Evolutionary conservation across 2,329 filamentous ascomycete genomes (phyloP), one percentile per base, ranked within the genome.

Genomic region (Ilyonectria mors-panacis): DNA sequence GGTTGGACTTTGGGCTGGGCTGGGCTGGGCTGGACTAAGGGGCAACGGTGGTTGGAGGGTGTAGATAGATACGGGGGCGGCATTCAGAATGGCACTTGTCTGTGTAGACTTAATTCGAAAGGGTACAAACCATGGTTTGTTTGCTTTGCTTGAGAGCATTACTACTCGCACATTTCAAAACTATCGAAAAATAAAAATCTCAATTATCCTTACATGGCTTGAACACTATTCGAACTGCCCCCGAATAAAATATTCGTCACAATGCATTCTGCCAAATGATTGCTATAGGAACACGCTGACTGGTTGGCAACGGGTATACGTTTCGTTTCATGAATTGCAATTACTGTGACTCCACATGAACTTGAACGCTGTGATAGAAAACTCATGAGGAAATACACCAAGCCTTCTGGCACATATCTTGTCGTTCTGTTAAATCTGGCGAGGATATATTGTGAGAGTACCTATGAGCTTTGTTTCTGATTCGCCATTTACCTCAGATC

Each of bases 31-130:
- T 42, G 59, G 50, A 56, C 39, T 59, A 17, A 44, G 26, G 35
- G 23, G 13, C 35, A 39, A 19, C 5, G 44, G 45, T 21, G 51
- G 23, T 23, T 37, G 39, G 26, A 53, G 42, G 44, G 12, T 47
- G 51, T 61, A 61, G 37, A 60, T 61, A 53, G 50, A 53, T 28
- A 53, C 12, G 44, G 33, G 51, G 50, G 42, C n/a, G 21, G 33
- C 48, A 45, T 66, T 44, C 63, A 61, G 63, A 53, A 66, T 66
- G 58, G 58, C 57, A 35, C 53, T 28, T 61, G 51, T 61, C 54
- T 61, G 57, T 58, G 30, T 57, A 57, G 58, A 66, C 51, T 61
- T 61, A 66, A 66, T 66, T 57, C 47, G 23, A 53, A 66, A 51
- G 48, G 42, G 44, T 65, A 48, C 63, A 60, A 39, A 53, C 21